Evolutionary conservation across 2,329 filamentous ascomycete genomes (phyloP).

Genomic region (Microsporum canis): DNA sequence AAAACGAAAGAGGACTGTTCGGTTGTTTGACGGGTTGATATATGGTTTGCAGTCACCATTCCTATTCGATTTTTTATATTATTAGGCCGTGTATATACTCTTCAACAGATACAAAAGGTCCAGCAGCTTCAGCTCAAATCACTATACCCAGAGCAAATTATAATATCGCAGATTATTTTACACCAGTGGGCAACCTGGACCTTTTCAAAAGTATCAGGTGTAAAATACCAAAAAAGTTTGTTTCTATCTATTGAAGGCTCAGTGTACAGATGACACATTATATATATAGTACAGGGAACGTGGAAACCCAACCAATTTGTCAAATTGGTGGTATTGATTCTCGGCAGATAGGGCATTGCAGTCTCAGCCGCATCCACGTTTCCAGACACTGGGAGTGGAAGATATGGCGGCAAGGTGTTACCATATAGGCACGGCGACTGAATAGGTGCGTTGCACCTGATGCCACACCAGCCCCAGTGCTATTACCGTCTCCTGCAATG

Average conservation of each 20-base stretch:
- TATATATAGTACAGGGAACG: not conserved
- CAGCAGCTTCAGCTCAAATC: not conserved
- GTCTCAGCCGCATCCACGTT: constrained; percentile 85
- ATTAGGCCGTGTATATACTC: not conserved
- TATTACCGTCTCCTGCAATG: constrained; percentile 37
- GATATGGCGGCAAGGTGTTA: constrained; percentile 90
- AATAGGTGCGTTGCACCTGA: constrained; percentile 52
- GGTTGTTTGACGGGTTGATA: not conserved
- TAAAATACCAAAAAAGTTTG: not conserved
- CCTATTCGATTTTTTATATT: not conserved
- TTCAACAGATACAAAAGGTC: constrained; percentile 1
- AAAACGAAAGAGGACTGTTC: too few relatives aligned
- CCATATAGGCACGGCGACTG: constrained; percentile 80
- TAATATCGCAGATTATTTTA: not conserved
- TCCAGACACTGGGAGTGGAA: constrained; percentile 89
- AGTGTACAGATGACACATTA: not conserved
- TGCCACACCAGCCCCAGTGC: constrained; percentile 34
- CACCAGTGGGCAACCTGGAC: not conserved
- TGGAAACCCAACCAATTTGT: not conserved
- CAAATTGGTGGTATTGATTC: constrained; percentile 76
- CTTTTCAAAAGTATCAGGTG: not conserved
- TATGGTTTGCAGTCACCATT: not conserved
- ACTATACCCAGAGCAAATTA: not conserved
- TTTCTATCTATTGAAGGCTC: not conserved
- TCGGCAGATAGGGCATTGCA: constrained; percentile 92